Conservation (phyloP, 306 rosid genomes). For the Quillaja saponaria region DNA sequence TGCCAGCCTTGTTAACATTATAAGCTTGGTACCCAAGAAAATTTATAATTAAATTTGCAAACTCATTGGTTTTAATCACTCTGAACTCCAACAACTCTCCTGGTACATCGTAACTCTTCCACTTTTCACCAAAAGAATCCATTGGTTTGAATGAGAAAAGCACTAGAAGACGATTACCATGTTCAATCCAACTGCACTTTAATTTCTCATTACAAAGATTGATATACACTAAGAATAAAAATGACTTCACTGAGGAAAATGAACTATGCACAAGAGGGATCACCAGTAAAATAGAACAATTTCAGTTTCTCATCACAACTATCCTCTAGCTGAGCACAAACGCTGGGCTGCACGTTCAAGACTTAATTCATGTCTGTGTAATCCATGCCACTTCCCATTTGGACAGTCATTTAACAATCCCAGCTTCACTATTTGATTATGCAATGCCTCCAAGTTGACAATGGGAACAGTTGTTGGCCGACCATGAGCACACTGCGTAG, state of each 20-base stretch:
- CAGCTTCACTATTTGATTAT: conserved; percentile 67
- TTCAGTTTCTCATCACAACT: conserved; percentile 12
- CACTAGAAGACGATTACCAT: too few species aligned
- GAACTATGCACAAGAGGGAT: conserved; percentile 14
- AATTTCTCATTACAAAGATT: too few species aligned
- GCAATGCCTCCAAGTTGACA: conserved; percentile 83
- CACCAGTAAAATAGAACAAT: neutral
- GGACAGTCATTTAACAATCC: conserved; percentile 35
- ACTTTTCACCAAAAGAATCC: too few species aligned
- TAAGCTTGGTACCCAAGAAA: too few species aligned
- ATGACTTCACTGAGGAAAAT: conserved; percentile 12
- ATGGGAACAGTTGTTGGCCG: conserved; percentile 87
- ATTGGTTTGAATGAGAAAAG: too few species aligned
- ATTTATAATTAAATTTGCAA: too few species aligned
- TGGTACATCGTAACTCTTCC: too few species aligned
- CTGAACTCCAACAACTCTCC: too few species aligned
- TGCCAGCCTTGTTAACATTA: too few species aligned
- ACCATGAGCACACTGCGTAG: conserved; percentile 92
- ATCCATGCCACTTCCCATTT: conserved; percentile 61
- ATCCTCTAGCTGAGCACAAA: conserved; percentile 38
- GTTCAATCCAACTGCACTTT: too few species aligned
- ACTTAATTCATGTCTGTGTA: conserved; percentile 47
- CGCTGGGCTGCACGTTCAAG: conserved; percentile 60
- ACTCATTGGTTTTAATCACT: too few species aligned
- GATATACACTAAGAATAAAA: too few species aligned